Evolutionary conservation across 2,329 filamentous ascomycete species (phyloP).

Genomic region (Xylariaceae sp.): DNA sequence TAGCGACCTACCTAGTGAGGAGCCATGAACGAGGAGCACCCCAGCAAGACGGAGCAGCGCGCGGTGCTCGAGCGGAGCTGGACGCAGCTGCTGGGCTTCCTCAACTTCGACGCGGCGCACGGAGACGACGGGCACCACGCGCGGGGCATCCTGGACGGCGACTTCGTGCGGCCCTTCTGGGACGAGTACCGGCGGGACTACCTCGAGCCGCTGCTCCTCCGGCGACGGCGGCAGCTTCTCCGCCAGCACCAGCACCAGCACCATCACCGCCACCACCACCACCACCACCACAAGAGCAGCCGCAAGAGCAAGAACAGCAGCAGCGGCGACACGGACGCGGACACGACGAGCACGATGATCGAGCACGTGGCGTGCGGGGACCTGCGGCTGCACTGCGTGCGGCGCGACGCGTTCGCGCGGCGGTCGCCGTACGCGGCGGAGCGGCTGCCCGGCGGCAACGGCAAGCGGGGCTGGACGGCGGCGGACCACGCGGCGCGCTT

Average conservation of each 20-base stretch:
- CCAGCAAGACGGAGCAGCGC: slow-evolving; percentile 13
- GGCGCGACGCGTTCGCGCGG: too few species aligned
- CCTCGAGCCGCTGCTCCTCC: slow-evolving; percentile 17
- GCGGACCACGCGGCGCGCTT: slow-evolving; percentile 22
- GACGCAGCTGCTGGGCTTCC: slow-evolving; percentile 15
- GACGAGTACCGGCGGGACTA: slow-evolving; percentile 21
- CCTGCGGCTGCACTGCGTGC: too few species aligned
- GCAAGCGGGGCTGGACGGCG: slow-evolving; percentile 18
- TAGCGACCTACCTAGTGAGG: too few species aligned
- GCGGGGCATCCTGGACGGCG: slow-evolving; percentile 14
- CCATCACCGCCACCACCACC: too few species aligned
- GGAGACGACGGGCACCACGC: slow-evolving; percentile 10
- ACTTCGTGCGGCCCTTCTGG: slow-evolving; percentile 20
- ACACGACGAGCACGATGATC: background rate
- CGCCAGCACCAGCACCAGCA: too few species aligned
- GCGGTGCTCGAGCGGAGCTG: slow-evolving; percentile 12
- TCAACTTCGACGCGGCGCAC: slow-evolving; percentile 15
- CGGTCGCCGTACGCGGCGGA: background rate
- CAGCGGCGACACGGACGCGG: background rate
- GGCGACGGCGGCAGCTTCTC: too few species aligned
- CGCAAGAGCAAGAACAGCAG: slow-evolving; percentile 13
- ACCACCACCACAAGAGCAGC: slow-evolving; percentile 11
- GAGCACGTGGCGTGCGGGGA: too few species aligned
- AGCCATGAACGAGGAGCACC: too few species aligned
- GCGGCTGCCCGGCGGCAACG: background rate